Evolutionary conservation across 768 basidiomycete genomes (phyloP).

Genomic region (Gyrodon lividus): DNA sequence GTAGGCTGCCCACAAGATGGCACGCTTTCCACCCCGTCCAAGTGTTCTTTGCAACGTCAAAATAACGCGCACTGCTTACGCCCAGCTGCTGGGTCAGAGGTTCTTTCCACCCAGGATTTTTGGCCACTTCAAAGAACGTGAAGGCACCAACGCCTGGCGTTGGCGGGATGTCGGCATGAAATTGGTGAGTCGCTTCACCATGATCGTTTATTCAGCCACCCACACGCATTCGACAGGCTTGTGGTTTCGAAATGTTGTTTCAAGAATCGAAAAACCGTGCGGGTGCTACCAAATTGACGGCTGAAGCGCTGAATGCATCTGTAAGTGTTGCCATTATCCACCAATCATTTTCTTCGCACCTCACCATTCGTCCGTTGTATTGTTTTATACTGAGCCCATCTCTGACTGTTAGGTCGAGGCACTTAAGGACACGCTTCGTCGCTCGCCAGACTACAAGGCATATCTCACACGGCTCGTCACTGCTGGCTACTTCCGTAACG

Average conservation of each 20-base stretch:
- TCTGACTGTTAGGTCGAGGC: slow-evolving; percentile 50
- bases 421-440: slow-evolving; percentile 63
- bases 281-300: slow-evolving; percentile 34
- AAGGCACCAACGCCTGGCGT: slow-evolving; percentile 67
- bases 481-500: slow-evolving; percentile 74
- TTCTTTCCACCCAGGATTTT: slow-evolving; percentile 92
- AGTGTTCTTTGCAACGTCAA: slow-evolving; percentile 59
- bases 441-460: slow-evolving; percentile 63
- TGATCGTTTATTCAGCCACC: neutral
- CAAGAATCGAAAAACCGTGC: slow-evolving; percentile 72
- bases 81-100: slow-evolving; percentile 87
- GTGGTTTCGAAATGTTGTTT: slow-evolving; percentile 97
- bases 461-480: slow-evolving; percentile 68
- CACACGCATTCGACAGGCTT: slow-evolving; percentile 52
- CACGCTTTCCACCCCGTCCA: slow-evolving; percentile 79
- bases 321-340: slow-evolving; percentile 35
- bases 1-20: slow-evolving; percentile 88
- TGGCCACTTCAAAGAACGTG: slow-evolving; percentile 64
- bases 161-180: slow-evolving; percentile 92
- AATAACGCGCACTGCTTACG: slow-evolving; percentile 91
- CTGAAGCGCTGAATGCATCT: slow-evolving; percentile 43
- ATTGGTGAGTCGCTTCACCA: slow-evolving; percentile 51
- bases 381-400: neutral
- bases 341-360: neutral
- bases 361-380: neutral